Conservation (phyloP, 441 rosid genomes). For the Erysimum cheiri region DNA sequence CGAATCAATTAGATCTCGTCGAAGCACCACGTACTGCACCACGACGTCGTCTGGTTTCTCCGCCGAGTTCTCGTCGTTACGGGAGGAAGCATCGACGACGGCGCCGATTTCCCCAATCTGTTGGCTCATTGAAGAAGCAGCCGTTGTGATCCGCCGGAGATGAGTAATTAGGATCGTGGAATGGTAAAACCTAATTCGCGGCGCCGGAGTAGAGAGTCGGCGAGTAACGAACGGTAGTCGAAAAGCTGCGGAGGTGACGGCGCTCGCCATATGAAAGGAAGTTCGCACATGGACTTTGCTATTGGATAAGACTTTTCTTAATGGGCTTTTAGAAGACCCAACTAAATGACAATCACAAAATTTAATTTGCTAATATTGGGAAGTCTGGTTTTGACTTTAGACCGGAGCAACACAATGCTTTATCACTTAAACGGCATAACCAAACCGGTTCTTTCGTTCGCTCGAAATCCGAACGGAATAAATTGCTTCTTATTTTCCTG, state of each 20-base stretch:
- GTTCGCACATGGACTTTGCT: constrained; percentile 19
- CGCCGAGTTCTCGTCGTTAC: constrained; percentile 35
- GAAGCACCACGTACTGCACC: constrained; percentile 87
- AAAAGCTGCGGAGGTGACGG: constrained; percentile 33
- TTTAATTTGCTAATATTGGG: too few species aligned
- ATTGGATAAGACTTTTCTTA: constrained; percentile 34
- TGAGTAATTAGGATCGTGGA: constrained; percentile 4
- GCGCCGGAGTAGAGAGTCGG: constrained; percentile 22
- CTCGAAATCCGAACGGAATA: neutral
- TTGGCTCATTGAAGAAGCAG: constrained; percentile 53
- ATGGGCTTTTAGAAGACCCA: constrained; percentile 39
- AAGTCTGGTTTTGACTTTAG: neutral
- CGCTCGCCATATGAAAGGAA: constrained; percentile 40
- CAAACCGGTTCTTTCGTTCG: constrained; percentile 10
- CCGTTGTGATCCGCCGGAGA: constrained; percentile 23
- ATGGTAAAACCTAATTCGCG: neutral
- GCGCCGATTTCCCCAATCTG: constrained; percentile 27
- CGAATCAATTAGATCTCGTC: constrained; percentile 82
- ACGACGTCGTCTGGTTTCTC: constrained; percentile 55
- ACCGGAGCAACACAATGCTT: neutral
- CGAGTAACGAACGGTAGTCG: constrained; percentile 29
- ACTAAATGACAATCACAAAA: too few species aligned
- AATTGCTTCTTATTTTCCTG: neutral
- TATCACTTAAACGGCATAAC: constrained; percentile 2
- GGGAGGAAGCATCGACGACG: constrained; percentile 28